Percentiles rank a stretch among this genome's conserved stretches.
phyloP scores from a whole-genome alignment of 129 eudicot genomes.

The Logfia minima region DNA sequence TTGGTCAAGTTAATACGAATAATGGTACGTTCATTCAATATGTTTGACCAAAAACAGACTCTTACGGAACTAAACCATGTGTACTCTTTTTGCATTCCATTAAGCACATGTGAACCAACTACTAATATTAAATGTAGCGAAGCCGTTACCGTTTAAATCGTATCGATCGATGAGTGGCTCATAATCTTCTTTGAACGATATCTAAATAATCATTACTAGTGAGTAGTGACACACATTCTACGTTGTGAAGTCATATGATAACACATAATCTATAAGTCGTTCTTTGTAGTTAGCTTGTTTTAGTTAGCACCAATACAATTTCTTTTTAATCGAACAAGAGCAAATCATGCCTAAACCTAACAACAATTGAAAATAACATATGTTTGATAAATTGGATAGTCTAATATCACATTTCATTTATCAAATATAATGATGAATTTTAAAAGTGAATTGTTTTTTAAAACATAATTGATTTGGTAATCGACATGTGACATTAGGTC shows the following conservation, averaged over 20 bases:
- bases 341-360: not conserved
- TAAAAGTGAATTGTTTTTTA: too few relatives aligned
- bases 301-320: slow-evolving; percentile 10
- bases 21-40: slow-evolving; percentile 26
- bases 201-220: not conserved
- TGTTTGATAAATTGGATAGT: too few relatives aligned
- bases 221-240: not conserved
- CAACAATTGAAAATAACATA: too few relatives aligned
- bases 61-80: slow-evolving; percentile 20
- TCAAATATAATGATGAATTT: too few relatives aligned
- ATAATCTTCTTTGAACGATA: not conserved
- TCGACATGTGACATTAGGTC: too few relatives aligned
- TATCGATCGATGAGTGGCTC: not conserved
- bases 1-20: slow-evolving; percentile 21
- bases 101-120: slow-evolving; percentile 34
- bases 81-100: too few relatives aligned
- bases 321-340: slow-evolving; percentile 3
- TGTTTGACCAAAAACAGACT: slow-evolving; percentile 29
- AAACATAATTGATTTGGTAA: too few relatives aligned
- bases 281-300: not conserved
- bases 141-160: not conserved
- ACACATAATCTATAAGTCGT: not conserved
- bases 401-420: too few relatives aligned
- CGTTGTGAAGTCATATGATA: not conserved
- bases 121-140: slow-evolving; percentile 19